Evolutionary conservation across 164 flowering plant species (phyloP).

Genomic region (grape (Vitis vinifera)): ASM3070453v1 NC_081814.1:6197001-6197500

Average conservation of each 20-base stretch:
- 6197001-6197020: no score
- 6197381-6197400: not conserved
- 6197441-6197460: not conserved
- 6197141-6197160: not conserved
- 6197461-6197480: no score
- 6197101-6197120: not conserved
- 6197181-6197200: no score
- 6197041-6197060: no score
- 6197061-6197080: no score
- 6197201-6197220: no score
- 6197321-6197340: not conserved
- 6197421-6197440: not conserved
- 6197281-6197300: not conserved
- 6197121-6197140: slow-evolving; percentile 1
- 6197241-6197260: not conserved
- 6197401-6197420: not conserved
- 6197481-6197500: no score
- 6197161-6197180: no score
- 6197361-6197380: not conserved
- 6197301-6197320: not conserved
- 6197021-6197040: no score
- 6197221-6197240: not conserved
- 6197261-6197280: not conserved
- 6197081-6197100: not conserved
- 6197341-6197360: not conserved